Evolutionary conservation across 176 grass and related monocot species (phyloP), one percentile per base, ranked within the genome.

Genomic region (Olyra latifolia): DNA sequence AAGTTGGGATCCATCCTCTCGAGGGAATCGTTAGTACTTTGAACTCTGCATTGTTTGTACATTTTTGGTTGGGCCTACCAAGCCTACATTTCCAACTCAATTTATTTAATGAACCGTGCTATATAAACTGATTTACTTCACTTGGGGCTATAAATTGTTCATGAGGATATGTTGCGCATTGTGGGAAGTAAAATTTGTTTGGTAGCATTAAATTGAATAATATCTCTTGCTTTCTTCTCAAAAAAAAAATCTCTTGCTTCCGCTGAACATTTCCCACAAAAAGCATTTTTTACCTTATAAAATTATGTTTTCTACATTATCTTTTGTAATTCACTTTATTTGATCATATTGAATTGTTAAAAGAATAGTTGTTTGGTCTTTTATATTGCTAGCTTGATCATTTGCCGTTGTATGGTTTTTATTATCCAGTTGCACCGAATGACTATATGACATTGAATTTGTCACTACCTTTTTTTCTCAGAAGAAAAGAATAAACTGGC

Each of bases 401-500:
- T 30, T 58, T 56, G 2, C 69, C 58, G 24, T 2, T 42, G 6
- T 69, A 7, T 42, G 22, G 10, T 16, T 20, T 69, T 45, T 45
- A 29, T 69, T 3, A 29, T 69, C 23, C 15, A 32, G 2, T 35
- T 35, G 32, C 5, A 4, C 0, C 5, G 32, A 3, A 35, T 35
- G 32, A 3, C 9, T 64, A 7, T 66, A 29, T 49, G 15, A 9
- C 5, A 53, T 28, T 59, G 59, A 74, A 72, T 29, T 49, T 74
- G 10, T 22, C 5, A 23, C 67, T 41, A 17, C 6, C 0, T 30
- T 61, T 82, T 75, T 71, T 77, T 66, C 66, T 72, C 20, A 27
- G 8, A 78, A 49, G 54, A 64, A 32, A 66, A 71, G 6, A 80
- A 52, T 63, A 91, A 71, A 49, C 79, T 84, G 77, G 71, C 72